These are phyloP conservation scores for Linderniella brevidens DNA, from an alignment of 257 asterid species.

Conservation along the genomic window DNA sequence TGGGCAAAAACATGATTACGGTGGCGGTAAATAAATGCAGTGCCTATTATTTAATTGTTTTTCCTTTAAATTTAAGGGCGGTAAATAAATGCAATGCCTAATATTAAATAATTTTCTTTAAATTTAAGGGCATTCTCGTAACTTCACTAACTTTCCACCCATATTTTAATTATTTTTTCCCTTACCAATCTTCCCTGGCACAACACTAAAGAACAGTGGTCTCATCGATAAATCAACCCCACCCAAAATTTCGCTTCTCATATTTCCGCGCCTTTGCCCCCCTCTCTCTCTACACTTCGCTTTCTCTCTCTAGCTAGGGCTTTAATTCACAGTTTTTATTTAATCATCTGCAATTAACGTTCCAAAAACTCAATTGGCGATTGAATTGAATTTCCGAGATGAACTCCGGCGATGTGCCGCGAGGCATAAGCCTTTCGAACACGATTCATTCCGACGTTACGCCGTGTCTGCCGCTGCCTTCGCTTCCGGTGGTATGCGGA, in stretches of 20 bases:
- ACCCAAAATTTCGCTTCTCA: slow-evolving; percentile 16
- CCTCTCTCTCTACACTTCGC: slow-evolving; percentile 17
- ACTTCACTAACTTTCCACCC: no score
- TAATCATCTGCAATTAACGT: slow-evolving; percentile 7
- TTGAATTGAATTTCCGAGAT: slow-evolving; percentile 20
- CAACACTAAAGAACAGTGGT: no score
- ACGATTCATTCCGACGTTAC: slow-evolving; percentile 82
- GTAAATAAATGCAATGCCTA: no score
- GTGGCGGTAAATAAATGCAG: no score
- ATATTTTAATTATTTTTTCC: no score
- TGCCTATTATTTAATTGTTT: no score
- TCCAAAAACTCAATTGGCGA: slow-evolving; percentile 1
- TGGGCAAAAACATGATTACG: no score
- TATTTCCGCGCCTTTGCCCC: slow-evolving; percentile 53
- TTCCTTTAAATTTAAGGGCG: no score
- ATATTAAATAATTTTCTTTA: no score
- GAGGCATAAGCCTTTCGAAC: slow-evolving; percentile 66
- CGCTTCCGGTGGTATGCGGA: slow-evolving; percentile 91
- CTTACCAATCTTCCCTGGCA: no score
- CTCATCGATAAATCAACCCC: no score
- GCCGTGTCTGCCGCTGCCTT: slow-evolving; percentile 74
- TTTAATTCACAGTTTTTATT: slow-evolving; percentile 15
- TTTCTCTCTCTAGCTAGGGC: slow-evolving; percentile 47
- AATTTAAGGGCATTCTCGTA: no score
- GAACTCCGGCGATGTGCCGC: slow-evolving; percentile 29